These are phyloP conservation scores for Cucumis hystrix DNA, from an alignment of 306 rosid species.

Conservation along the genomic window DNA sequence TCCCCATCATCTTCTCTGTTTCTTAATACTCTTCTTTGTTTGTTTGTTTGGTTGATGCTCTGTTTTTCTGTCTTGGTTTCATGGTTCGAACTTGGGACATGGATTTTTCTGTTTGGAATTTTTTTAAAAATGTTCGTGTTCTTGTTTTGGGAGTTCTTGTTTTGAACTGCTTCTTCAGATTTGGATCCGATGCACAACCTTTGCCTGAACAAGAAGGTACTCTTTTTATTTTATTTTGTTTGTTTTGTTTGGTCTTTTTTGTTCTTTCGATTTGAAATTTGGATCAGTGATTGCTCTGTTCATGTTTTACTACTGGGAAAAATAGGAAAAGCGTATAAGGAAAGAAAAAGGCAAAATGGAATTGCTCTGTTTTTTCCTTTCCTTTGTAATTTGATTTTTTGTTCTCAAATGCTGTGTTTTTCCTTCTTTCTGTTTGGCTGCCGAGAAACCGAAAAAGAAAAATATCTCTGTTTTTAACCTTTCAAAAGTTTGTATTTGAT, in stretches of 20 bases:
- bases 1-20: background rate
- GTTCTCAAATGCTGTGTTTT: background rate
- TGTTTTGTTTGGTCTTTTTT: background rate
- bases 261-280: background rate
- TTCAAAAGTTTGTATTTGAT: no score
- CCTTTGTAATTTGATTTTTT: no score
- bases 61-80: background rate
- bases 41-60: background rate
- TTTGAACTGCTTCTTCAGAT: constrained; percentile 25
- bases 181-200: constrained; percentile 45
- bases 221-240: background rate
- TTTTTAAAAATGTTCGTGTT: background rate
- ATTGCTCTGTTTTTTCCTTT: background rate
- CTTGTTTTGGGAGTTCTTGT: constrained; percentile 16
- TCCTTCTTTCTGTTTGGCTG: background rate
- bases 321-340: background rate
- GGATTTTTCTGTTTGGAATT: background rate
- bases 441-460: background rate
- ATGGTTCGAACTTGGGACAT: background rate
- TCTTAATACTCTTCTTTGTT: background rate
- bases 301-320: background rate
- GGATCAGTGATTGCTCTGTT: background rate
- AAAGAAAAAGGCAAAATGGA: background rate
- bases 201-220: constrained; percentile 68
- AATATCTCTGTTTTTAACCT: background rate